Evolutionary conservation across 2,329 filamentous ascomycete species (phyloP), one percentile per base, ranked within the genome.

Genomic region (Ceratocystis colombiana): DNA sequence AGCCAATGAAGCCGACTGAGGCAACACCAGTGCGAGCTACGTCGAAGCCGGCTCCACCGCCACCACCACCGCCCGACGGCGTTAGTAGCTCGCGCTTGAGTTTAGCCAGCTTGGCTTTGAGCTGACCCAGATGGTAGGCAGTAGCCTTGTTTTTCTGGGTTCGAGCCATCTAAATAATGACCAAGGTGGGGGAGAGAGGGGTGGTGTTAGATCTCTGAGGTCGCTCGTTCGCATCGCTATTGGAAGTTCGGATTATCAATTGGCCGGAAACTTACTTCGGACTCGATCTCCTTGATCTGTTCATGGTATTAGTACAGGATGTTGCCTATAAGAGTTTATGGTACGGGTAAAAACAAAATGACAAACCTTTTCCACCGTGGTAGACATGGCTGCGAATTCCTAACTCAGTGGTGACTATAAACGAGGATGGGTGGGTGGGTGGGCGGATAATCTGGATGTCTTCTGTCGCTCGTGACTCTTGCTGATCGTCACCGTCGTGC

Each of bases 81-180:
- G 90, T 96, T 71, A 99, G 82, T 62, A 99, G 85, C 78, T 99
- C 94, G 74, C 90, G 86, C 82, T 96, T 97, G 73, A 99, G 82
- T 80, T 99, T 99, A 61, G 94, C 93, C 74, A 99, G 85, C 79
- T 99, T 99, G 70, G 94, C 94, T 79, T 99, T 99, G 71, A 99
- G 80, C 79, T 97, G 93, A 77, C 90, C 91, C 77, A 96, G 80
- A 83, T 96, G 92, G 77, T 87, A 96, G 62, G 90, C 92, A 12
- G 91, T 96, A 65, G 88, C 89, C 80, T 96, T 96, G 78, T 96
- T 96, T 80, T 96, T 96, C 77, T 97, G 92, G 74, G 92, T 96
- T 79, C 84, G 84, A 80, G 91, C 90, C 93, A 96, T 96, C 87
- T 93, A 70, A 72, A 68, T 62, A 41, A 64, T 62, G 64, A 66